Percentiles rank a stretch among this genome's conserved stretches.
phyloP scores from a whole-genome alignment of 2,329 filamentous ascomycete species.

The Ascochyta viciae-villosae region DNA sequence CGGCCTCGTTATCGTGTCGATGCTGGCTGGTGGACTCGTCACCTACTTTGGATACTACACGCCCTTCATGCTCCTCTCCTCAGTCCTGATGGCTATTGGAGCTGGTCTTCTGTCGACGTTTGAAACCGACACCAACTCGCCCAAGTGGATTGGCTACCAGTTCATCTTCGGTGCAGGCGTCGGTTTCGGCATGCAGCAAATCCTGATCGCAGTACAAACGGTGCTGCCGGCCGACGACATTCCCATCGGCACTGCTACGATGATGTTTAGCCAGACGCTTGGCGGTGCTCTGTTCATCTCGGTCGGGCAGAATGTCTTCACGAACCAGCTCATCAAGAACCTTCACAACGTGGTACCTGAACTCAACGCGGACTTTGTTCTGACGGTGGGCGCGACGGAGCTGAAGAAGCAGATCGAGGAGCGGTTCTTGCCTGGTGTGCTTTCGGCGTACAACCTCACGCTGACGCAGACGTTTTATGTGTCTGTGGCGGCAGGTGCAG shows the following conservation, averaged over 20 bases:
- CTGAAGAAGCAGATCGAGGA: slow-evolving; percentile 61
- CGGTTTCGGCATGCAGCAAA: slow-evolving; percentile 58
- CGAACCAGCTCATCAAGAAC: slow-evolving; percentile 56
- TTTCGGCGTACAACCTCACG: slow-evolving; percentile 69
- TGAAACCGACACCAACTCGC: slow-evolving; percentile 45
- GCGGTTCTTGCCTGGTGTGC: slow-evolving; percentile 61
- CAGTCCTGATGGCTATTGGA: slow-evolving; percentile 55
- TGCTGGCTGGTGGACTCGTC: slow-evolving; percentile 50
- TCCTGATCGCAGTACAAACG: slow-evolving; percentile 56
- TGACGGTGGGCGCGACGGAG: slow-evolving; percentile 63
- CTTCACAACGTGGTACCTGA: slow-evolving; percentile 47
- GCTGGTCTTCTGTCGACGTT: slow-evolving; percentile 56
- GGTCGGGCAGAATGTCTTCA: slow-evolving; percentile 59
- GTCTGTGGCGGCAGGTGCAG: slow-evolving; percentile 60
- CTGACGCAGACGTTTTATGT: slow-evolving; percentile 68
- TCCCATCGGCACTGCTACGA: slow-evolving; percentile 56
- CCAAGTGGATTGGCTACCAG: slow-evolving; percentile 51
- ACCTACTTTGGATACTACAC: slow-evolving; percentile 58
- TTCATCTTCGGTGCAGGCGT: slow-evolving; percentile 53
- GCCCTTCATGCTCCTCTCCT: slow-evolving; percentile 55
- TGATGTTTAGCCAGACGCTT: slow-evolving; percentile 58
- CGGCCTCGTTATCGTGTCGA: slow-evolving; percentile 53
- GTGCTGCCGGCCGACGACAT: slow-evolving; percentile 53
- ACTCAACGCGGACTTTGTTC: slow-evolving; percentile 53
- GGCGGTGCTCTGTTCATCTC: slow-evolving; percentile 59